Percentiles rank a stretch among this genome's conserved stretches.
phyloP scores from a whole-genome alignment of 495 filamentous ascomycete genomes.

The Bathelium albidoporum region DNA sequence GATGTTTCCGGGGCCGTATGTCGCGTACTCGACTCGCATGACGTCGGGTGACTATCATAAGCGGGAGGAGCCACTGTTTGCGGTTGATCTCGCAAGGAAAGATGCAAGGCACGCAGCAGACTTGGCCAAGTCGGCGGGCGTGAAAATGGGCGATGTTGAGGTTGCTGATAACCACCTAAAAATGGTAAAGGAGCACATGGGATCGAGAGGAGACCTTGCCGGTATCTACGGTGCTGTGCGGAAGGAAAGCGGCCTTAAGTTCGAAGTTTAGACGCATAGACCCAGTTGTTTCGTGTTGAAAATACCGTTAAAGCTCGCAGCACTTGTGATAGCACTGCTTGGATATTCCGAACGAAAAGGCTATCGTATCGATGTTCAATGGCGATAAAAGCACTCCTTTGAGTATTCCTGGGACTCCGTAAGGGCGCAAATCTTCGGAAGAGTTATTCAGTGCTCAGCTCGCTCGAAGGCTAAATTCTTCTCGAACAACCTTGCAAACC shows the following conservation, averaged over 20 bases:
- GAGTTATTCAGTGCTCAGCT: too few relatives aligned
- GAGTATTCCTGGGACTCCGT: background rate
- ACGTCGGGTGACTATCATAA: slow-evolving; percentile 60
- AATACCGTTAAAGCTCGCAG: too few relatives aligned
- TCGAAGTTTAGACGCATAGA: slow-evolving; percentile 32
- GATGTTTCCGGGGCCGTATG: slow-evolving; percentile 54
- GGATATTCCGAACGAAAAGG: too few relatives aligned
- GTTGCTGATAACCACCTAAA: slow-evolving; percentile 58
- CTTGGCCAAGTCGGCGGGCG: slow-evolving; percentile 53
- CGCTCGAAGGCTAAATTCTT: too few relatives aligned
- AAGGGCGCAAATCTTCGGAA: background rate
- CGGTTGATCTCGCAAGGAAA: slow-evolving; percentile 78
- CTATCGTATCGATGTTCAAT: too few relatives aligned
- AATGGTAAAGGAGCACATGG: slow-evolving; percentile 60
- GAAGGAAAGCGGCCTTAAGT: slow-evolving; percentile 58
- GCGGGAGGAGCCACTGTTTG: slow-evolving; percentile 67
- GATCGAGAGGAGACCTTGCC: slow-evolving; percentile 70
- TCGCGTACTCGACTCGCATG: slow-evolving; percentile 67
- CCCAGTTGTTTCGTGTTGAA: background rate
- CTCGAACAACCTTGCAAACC: too few relatives aligned
- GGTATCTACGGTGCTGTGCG: slow-evolving; percentile 72
- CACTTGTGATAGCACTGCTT: too few relatives aligned
- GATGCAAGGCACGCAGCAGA: slow-evolving; percentile 66
- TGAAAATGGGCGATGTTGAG: slow-evolving; percentile 53
- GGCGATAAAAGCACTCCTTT: background rate